Base-by-base conservation (phyloP, 2,329 filamentous ascomycete genomes). In the Hymenoscyphus repandus region DNA sequence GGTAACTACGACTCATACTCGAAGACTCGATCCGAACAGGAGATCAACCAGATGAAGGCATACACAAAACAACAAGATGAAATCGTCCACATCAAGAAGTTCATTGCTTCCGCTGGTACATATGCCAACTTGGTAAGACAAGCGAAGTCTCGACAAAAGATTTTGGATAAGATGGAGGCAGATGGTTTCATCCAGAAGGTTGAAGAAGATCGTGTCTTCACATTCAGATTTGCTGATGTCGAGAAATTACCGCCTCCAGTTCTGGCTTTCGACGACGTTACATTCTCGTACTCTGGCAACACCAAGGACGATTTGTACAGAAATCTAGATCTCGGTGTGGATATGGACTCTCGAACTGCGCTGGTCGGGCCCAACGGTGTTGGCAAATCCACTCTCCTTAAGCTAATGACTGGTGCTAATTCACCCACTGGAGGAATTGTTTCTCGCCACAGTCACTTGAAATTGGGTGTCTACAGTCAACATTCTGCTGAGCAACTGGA, bases 141-240 rank as follows among this genome's bases (percentile, higher is more conserved):
- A 75, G 95, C 95, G 73, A 99, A 99, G 80, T 97, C 93, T 39
- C 85, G 93, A 59, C 93, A 99, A 75, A 99, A 99, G 89, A 97
- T 97, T 72, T 80, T 97, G 61, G 93, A 99, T 82, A 99, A 99
- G 85, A 99, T 99, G 93, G 92, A 97, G 80, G 93, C 95, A 63
- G 93, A 99, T 66, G 93, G 93, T 62, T 93, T 97, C 73, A 97
- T 99, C 69, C 86, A 99, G 74, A 88, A 90, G 51, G 90, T 99
- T 56, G 73, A 79, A 50, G 74, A 82, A 58, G 93, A 99, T 74
- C 82, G 83, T 56, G 86, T 96, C 67, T 99, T 99, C 76, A 92
- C 86, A 52, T 99, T 99, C 86, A 86, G 92, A 66, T 99, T 99
- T 71, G 93, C 93, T 61, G 91, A 97, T 66, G 93, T 97, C 48